phyloP scores from a whole-genome alignment of 345 rosid species.

The Raphanus raphanistrum region DNA sequence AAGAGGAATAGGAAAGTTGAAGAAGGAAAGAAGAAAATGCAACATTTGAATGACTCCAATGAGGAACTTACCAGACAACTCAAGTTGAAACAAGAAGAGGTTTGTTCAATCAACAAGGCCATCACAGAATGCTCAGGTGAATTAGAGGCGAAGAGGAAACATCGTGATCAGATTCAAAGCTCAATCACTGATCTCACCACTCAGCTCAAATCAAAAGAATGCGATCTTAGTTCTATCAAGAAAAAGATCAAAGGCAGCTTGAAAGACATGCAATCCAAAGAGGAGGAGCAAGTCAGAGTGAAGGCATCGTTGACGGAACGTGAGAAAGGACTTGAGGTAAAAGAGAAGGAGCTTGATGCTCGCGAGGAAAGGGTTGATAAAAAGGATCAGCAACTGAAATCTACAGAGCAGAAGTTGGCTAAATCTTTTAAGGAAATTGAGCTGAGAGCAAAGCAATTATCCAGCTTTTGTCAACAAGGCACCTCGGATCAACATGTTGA shows the following conservation, averaged over 20 bases:
- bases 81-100: conserved; percentile 24
- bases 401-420: conserved; percentile 5
- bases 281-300: conserved; percentile 18
- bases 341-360: conserved; percentile 35
- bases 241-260: conserved; percentile 17
- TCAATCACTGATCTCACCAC: conserved; percentile 22
- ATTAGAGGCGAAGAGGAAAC: conserved; percentile 4
- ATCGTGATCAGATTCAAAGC: conserved; percentile 13
- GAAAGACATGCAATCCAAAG: conserved; percentile 33
- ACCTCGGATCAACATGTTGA: conserved; percentile 24
- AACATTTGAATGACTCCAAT: conserved; percentile 23
- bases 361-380: conserved; percentile 11
- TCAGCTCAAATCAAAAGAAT: conserved; percentile 35
- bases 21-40: conserved; percentile 29
- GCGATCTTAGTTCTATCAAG: conserved; percentile 23
- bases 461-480: conserved; percentile 18
- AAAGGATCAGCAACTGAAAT: conserved; percentile 23
- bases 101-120: conserved; percentile 18
- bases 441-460: conserved; percentile 16
- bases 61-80: conserved; percentile 26
- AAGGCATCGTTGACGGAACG: conserved; percentile 26
- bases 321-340: conserved; percentile 17
- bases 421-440: conserved; percentile 27
- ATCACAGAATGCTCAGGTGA: conserved; percentile 18
- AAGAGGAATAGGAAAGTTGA: conserved; percentile 28